Evolutionary conservation across 1,284 basidiomycete genomes (phyloP), one percentile per base, ranked within the genome.

Genomic region (Acaromyces ingoldii): DNA sequence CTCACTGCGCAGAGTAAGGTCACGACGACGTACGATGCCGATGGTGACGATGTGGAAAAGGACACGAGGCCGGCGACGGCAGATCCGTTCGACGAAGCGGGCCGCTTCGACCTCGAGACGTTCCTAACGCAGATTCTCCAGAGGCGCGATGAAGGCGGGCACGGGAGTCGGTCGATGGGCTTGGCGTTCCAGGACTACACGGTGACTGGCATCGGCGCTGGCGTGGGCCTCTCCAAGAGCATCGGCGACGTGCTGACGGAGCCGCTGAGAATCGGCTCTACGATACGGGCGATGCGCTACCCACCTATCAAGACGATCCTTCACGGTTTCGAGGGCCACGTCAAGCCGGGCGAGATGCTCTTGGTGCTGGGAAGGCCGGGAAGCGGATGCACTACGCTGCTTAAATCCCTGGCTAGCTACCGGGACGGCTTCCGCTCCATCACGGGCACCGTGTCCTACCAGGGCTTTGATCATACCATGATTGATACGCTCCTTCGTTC

Each of bases 311-410:
- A 38, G 53, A 57, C 55, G n/a, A 70, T 70, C 37, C 48, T 72
- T 15, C 28, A 63, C 42, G 55, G 54, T 34, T 57, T 70, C 26
- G 55, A 55, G 17, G 70, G 67, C n/a, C 60, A 53, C 47, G 60
- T 70, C 49, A 63, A 64, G 54, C 67, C 69, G 0, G 69, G 69
- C 5, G 69, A 72, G 51, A 72, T 70, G 69, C 53, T 67, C 4
- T 60, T 72, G 30, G 68, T 72, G 2, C 62, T 72, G 17, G 68
- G 70, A 2, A 57, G 70, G 2, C 70, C 70, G 4, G 70, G 70
- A 6, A 52, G 61, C 38, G 70, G 70, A 1, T 70, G 63, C 22
- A 59, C 65, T 0, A 43, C 66, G 4, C 47, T 65, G 2, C 43
- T 63, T 13, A 47, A 58, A 37, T 59, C 65, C 17, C 55, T 72